phyloP scores from a whole-genome alignment of 352 stramenopile species.

The Globisporangium barbulae region DNA sequence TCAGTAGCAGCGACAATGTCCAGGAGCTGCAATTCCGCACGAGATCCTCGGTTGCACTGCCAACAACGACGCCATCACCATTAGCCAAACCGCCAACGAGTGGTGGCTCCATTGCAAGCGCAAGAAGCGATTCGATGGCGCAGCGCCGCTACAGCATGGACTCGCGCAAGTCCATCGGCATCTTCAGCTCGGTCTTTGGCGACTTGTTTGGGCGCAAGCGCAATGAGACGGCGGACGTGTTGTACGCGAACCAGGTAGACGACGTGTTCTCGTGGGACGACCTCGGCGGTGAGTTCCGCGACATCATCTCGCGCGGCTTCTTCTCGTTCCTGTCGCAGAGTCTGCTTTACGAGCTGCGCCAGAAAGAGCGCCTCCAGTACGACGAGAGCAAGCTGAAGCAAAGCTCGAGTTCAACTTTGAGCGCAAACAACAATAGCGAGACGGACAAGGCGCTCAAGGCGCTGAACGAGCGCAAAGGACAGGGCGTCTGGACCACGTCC shows the following conservation, averaged over 20 bases:
- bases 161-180: constrained; percentile 35
- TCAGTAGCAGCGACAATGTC: constrained; percentile 1
- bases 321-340: constrained; percentile 50
- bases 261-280: constrained; percentile 73
- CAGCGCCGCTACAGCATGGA: constrained; percentile 59
- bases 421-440: neutral
- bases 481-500: constrained; percentile 67
- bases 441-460: constrained; percentile 21
- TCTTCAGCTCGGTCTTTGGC: constrained; percentile 63
- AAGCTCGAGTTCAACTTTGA: neutral
- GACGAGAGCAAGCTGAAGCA: constrained; percentile 22
- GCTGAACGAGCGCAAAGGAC: constrained; percentile 39
- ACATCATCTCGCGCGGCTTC: constrained; percentile 67
- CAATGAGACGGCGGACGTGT: constrained; percentile 43
- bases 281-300: constrained; percentile 44
- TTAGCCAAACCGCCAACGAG: neutral
- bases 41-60: constrained; percentile 5
- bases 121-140: neutral
- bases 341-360: constrained; percentile 38
- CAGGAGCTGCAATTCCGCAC: constrained; percentile 7
- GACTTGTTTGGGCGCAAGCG: constrained; percentile 69
- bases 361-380: constrained; percentile 21
- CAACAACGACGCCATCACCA: neutral
- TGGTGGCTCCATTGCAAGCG: constrained; percentile 9
- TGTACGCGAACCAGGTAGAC: constrained; percentile 40